Evolutionary conservation across 139 green algal species (phyloP), one percentile per base, ranked within the genome.

Genomic region (Astrephomene gubernaculifera): DNA sequence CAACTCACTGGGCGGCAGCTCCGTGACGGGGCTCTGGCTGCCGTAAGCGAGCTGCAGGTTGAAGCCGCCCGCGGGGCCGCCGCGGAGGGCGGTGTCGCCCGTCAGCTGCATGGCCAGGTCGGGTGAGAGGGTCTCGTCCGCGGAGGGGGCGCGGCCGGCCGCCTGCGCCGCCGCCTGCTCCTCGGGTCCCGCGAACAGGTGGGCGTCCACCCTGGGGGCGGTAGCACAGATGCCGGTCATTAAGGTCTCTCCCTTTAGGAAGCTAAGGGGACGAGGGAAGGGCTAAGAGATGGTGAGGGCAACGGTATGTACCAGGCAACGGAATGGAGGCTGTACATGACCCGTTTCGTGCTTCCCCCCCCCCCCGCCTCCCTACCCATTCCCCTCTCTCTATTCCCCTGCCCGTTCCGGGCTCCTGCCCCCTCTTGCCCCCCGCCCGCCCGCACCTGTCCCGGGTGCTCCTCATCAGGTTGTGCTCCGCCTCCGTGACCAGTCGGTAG

Each of bases 401-500:
- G 31, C 63, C 22, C 63, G 22, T 54, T 71, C 74, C 74, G n/a
- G n/a, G n/a, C 49, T 57, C 49, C 49, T 25, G 17, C 49, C 49
- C 49, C 14, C 49, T 17, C 49, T 57, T 17, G 14, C 49, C 49
- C 49, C 14, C 17, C 49, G 49, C 49, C 63, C 29, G 31, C 63
- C 22, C 63, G 22, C 74, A 82, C 74, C 74, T 64, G 86, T 94
- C 88, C 19, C 44, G 57, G 7, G 81, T 52, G n/a, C 81, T 85
- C 45, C 93, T 82, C 45, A 95, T 81, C 39, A 90, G 83, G 45
- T 90, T 85, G 88, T 95, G 91, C 89, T 96, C 93, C 36, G 90
- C 89, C 88, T 96, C 93, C 25, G 91, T 94, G 57, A 95, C 89
- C 17, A 95, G 85, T 52, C 93, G 89, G 87, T 94, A 94, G 21